phyloP scores from a whole-genome alignment of 441 rosid species.

The Bocquillonia castaneifolia region DNA sequence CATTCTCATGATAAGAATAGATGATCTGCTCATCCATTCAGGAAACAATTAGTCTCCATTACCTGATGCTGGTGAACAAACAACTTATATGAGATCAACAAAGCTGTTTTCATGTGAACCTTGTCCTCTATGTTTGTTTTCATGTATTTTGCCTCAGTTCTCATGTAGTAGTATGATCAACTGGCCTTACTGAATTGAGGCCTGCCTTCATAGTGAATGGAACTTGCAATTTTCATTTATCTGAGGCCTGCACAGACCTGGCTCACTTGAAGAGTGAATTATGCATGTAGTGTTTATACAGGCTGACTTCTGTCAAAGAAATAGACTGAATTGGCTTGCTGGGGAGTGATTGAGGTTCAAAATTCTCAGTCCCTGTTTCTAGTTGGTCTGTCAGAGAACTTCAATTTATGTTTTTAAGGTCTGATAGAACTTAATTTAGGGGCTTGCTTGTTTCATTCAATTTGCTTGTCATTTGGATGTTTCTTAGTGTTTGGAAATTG shows the following conservation, averaged over 20 bases:
- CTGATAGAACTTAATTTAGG: too few species aligned
- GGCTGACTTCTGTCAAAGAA: not conserved
- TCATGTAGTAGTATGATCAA: not conserved
- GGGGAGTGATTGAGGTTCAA: not conserved
- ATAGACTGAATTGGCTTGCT: not conserved
- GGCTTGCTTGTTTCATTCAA: too few species aligned
- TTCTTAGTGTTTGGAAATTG: not conserved
- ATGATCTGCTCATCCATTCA: not conserved
- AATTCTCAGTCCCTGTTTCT: not conserved
- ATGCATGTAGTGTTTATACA: not conserved
- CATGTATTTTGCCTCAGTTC: not conserved
- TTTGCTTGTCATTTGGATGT: not conserved
- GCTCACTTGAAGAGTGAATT: not conserved
- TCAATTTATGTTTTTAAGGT: not conserved
- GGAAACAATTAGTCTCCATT: not conserved
- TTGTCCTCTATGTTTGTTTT: not conserved
- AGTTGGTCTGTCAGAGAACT: not conserved
- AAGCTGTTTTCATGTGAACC: too few species aligned
- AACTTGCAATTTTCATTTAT: not conserved
- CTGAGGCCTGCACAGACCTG: not conserved
- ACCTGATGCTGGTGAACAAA: not conserved
- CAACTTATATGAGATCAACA: too few species aligned
- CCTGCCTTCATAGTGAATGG: not conserved
- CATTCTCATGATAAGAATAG: not conserved
- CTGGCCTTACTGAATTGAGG: not conserved